phyloP scores from a whole-genome alignment of 2,329 filamentous ascomycete species.

The Pleomassaria siparia region DNA sequence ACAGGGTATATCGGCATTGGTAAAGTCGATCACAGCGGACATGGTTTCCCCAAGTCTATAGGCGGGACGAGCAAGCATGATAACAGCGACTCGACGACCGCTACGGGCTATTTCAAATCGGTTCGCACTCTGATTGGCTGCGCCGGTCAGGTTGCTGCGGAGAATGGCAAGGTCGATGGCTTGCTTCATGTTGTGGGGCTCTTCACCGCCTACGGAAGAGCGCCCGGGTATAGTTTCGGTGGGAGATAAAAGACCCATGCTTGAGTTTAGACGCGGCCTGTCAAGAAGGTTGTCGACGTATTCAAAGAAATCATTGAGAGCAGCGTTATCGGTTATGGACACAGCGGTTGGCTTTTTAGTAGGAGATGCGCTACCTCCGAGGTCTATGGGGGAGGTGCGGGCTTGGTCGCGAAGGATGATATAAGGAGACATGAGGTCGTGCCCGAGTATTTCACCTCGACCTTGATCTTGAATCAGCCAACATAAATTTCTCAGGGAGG shows the following conservation, averaged over 20 bases:
- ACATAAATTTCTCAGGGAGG: conserved; percentile 3
- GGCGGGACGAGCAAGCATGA: conserved; percentile 84
- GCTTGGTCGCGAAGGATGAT: conserved; percentile 85
- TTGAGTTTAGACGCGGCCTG: conserved; percentile 36
- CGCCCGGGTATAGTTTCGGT: conserved; percentile 57
- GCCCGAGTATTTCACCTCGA: conserved; percentile 83
- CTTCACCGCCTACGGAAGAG: conserved; percentile 58
- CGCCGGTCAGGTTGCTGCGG: conserved; percentile 60
- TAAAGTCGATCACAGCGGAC: conserved; percentile 81
- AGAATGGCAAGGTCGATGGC: conserved; percentile 90
- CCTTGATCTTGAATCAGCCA: conserved; percentile 42
- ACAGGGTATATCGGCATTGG: conserved; percentile 73
- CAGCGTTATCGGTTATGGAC: conserved; percentile 46
- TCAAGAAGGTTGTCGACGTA: conserved; percentile 53
- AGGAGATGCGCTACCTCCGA: conserved; percentile 13
- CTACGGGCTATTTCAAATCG: conserved; percentile 93
- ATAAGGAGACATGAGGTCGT: conserved; percentile 93
- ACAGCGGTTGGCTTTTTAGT: conserved; percentile 21
- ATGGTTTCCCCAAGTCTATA: conserved; percentile 89
- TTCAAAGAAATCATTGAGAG: conserved; percentile 37
- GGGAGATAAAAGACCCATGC: conserved; percentile 68
- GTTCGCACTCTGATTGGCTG: conserved; percentile 79
- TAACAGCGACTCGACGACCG: conserved; percentile 85
- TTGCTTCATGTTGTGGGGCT: conserved; percentile 70
- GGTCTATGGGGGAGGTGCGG: conserved; percentile 47